phyloP scores from a whole-genome alignment of 2,329 filamentous ascomycete genomes.

The Curvularia spicifera region DNA sequence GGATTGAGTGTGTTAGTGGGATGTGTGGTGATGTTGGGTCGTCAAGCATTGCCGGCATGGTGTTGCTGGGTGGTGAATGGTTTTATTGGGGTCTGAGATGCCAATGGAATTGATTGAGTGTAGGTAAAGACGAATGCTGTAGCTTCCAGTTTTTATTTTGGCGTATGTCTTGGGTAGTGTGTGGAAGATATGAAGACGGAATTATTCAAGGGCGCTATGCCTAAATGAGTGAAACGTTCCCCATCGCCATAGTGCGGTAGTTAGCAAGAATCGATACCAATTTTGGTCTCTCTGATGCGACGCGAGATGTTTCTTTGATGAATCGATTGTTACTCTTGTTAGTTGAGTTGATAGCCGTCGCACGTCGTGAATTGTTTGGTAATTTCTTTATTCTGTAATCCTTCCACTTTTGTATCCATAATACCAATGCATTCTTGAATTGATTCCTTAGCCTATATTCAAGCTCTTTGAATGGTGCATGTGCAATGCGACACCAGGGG shows the following conservation, averaged over 20 bases:
- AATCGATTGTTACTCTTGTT: background rate
- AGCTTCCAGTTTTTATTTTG: background rate
- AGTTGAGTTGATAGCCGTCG: background rate
- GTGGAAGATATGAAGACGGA: background rate
- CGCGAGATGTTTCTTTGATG: background rate
- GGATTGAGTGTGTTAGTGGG: background rate
- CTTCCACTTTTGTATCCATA: background rate
- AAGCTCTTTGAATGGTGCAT: background rate
- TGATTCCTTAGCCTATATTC: too few relatives aligned
- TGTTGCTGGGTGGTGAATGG: background rate
- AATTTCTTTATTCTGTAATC: background rate
- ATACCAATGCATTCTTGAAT: too few relatives aligned
- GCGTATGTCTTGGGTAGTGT: background rate
- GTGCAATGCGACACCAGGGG: background rate
- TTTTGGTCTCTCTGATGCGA: background rate
- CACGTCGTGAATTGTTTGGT: too few relatives aligned
- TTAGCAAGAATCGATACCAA: background rate
- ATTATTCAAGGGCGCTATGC: background rate
- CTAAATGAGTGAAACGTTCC: background rate
- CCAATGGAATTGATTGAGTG: too few relatives aligned
- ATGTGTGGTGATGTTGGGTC: background rate
- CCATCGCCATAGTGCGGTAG: background rate
- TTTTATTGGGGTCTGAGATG: background rate
- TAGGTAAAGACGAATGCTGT: background rate
- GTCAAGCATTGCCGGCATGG: background rate